These are phyloP conservation scores for Vigna angularis DNA, from an alignment of 306 rosid genomes.

Conservation along the genomic window DNA sequence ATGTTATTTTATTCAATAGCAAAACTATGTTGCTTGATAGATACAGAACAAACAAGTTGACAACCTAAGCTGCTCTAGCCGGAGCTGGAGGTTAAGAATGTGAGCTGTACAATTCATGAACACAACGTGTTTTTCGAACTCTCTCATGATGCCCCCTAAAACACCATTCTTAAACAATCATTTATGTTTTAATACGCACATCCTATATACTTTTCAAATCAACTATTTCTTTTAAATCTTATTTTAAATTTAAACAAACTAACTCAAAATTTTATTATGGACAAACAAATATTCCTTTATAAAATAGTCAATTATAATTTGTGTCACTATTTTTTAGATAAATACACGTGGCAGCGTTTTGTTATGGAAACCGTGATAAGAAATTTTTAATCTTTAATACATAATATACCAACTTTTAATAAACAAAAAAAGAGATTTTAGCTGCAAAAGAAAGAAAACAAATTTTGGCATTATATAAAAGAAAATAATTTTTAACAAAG, in stretches of 20 bases:
- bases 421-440: not conserved
- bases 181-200: too few relatives aligned
- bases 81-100: not conserved
- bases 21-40: not conserved
- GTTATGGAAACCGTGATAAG: not conserved
- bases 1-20: not conserved
- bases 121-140: conserved; percentile 3
- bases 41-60: conserved; percentile 13
- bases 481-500: not conserved
- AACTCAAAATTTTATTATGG: too few relatives aligned
- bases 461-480: too few relatives aligned
- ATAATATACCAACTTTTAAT: not conserved
- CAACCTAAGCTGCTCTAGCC: not conserved
- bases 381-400: not conserved
- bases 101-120: conserved; percentile 37
- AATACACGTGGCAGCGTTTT: too few relatives aligned
- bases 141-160: not conserved
- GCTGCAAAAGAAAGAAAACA: too few relatives aligned
- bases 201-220: too few relatives aligned
- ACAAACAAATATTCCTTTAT: too few relatives aligned
- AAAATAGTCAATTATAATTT: too few relatives aligned
- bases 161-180: not conserved
- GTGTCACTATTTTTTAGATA: too few relatives aligned
- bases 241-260: too few relatives aligned
- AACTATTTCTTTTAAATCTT: too few relatives aligned